A percentile compares a stretch with the other conserved stretches of the same genome.
These are phyloP conservation scores for Diplocarpon rosae DNA, from an alignment of 2,329 filamentous ascomycete species.

Conservation along the genomic window DNA sequence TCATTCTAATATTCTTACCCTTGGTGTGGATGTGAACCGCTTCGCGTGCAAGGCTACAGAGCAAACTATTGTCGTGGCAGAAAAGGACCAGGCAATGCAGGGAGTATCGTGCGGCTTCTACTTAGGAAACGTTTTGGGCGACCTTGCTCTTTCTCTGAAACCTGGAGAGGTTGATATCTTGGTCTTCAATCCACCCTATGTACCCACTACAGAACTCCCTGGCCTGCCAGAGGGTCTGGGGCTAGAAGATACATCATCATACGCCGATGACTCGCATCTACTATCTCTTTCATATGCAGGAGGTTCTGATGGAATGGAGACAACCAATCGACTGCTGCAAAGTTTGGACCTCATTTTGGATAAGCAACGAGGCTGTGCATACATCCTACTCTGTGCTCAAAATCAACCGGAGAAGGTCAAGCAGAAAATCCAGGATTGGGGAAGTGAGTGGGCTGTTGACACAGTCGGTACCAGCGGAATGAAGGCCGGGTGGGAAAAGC, in stretches of 20 bases:
- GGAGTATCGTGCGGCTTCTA: conserved; percentile 36
- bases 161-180: conserved; percentile 62
- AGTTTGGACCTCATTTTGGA: conserved; percentile 54
- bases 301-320: conserved; percentile 86
- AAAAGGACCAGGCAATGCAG: conserved; percentile 28
- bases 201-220: conserved; percentile 72
- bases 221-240: conserved; percentile 30
- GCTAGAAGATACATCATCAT: conserved; percentile 31
- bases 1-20: conserved; percentile 53
- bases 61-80: conserved; percentile 50
- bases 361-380: conserved; percentile 62
- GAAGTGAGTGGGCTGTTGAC: conserved; percentile 57
- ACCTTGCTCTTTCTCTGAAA: conserved; percentile 55
- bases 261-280: conserved; percentile 73
- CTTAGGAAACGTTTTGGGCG: conserved; percentile 56
- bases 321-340: conserved; percentile 67
- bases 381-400: conserved; percentile 80
- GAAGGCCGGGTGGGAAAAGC: conserved; percentile 86
- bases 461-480: conserved; percentile 75
- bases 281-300: conserved; percentile 83
- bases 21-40: conserved; percentile 75
- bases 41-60: conserved; percentile 70
- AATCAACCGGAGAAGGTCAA: conserved; percentile 75
- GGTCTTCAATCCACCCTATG: conserved; percentile 95
- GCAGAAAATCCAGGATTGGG: conserved; percentile 45